Evolutionary conservation across 495 filamentous ascomycete genomes (phyloP).

Genomic region (Aspergillus bridgeri): DNA sequence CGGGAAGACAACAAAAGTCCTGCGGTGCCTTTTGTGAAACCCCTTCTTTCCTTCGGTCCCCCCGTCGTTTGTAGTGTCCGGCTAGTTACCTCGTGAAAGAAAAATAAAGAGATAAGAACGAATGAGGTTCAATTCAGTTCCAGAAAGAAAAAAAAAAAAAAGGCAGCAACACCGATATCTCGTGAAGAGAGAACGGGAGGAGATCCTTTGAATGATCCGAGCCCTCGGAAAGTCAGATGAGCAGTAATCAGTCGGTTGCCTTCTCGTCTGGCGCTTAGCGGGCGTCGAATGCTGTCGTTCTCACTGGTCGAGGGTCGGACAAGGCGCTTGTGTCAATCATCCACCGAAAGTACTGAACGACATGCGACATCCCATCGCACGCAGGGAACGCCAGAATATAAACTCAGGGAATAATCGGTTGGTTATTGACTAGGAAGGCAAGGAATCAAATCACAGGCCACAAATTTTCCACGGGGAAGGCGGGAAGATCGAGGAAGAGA

Average conservation of each 20-base stretch:
- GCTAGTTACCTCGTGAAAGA: constrained; percentile 25
- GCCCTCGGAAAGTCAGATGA: background rate
- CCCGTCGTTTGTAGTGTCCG: constrained; percentile 11
- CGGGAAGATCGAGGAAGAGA: constrained; percentile 1
- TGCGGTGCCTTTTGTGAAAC: constrained; percentile 1
- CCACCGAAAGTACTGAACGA: constrained; percentile 19
- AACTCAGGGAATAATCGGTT: constrained; percentile 3
- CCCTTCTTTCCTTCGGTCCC: constrained; percentile 6
- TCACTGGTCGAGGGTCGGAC: constrained; percentile 21
- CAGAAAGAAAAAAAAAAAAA: constrained; percentile 5
- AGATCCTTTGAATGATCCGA: constrained; percentile 10
- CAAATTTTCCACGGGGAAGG: background rate
- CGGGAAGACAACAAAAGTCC: constrained; percentile 13
- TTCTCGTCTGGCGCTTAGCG: constrained; percentile 39
- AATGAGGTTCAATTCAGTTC: constrained; percentile 1
- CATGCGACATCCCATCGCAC: constrained; percentile 28
- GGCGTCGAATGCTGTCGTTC: constrained; percentile 17
- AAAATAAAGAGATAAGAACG: constrained; percentile 5
- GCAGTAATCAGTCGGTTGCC: constrained; percentile 6
- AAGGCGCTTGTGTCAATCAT: constrained; percentile 26
- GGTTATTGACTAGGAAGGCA: background rate
- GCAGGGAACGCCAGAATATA: background rate
- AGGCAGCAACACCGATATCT: background rate
- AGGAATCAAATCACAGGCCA: background rate
- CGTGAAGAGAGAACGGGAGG: background rate